Evolutionary conservation across 345 rosid genomes (phyloP).

Genomic region (Gossypioides kirkii): DNA sequence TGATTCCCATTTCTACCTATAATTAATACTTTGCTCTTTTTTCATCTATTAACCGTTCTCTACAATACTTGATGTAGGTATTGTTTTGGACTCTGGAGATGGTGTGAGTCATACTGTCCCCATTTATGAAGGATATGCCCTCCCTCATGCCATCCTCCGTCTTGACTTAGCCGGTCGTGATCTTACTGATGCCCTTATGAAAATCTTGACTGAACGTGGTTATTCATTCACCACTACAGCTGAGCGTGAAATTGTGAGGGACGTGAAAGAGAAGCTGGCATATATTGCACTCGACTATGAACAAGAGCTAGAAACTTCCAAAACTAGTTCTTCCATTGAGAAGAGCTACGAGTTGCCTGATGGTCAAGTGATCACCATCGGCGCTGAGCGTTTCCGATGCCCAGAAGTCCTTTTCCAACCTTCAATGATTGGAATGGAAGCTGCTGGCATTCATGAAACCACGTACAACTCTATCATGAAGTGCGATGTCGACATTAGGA

Average conservation of each 20-base stretch:
- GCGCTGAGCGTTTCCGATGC: not conserved
- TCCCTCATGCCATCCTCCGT: too few relatives aligned
- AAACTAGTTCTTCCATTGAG: slow-evolving; percentile 1
- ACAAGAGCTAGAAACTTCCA: not conserved
- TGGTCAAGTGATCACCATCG: not conserved
- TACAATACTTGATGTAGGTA: not conserved
- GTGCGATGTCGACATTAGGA: not conserved
- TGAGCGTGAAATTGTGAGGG: not conserved
- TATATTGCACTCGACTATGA: not conserved
- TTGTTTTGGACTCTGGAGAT: not conserved
- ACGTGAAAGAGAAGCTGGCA: not conserved
- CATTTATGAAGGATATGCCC: too few relatives aligned
- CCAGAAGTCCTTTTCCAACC: not conserved
- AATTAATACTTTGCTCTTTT: too few relatives aligned
- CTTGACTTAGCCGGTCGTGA: too few relatives aligned
- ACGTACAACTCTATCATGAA: not conserved
- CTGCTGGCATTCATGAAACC: not conserved
- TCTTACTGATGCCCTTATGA: not conserved
- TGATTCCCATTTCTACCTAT: too few relatives aligned
- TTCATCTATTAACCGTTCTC: too few relatives aligned
- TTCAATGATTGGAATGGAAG: not conserved
- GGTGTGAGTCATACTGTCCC: too few relatives aligned
- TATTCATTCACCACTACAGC: not conserved
- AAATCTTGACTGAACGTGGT: not conserved
- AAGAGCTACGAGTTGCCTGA: not conserved